Conservation (phyloP, 2,329 filamentous ascomycete species). For the Aureobasidium melanogenum region DNA sequence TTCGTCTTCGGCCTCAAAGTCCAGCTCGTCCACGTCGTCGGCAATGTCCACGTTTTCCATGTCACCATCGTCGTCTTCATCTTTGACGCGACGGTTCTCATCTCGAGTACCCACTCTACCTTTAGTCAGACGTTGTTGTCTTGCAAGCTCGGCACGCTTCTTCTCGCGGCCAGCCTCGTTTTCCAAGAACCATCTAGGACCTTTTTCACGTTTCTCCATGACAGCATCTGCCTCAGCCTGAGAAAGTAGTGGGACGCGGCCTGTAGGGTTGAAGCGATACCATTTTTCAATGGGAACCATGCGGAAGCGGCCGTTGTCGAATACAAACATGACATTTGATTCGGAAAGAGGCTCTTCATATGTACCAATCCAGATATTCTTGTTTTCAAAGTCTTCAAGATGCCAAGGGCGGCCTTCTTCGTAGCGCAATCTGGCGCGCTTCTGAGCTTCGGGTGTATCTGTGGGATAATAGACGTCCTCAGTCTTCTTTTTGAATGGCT, state of each 20-base stretch:
- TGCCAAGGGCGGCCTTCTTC: constrained; percentile 97
- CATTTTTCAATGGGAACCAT: constrained; percentile 93
- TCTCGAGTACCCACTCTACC: constrained; percentile 33
- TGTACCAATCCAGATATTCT: constrained; percentile 85
- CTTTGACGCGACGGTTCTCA: constrained; percentile 23
- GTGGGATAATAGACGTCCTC: constrained; percentile 81
- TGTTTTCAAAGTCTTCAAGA: constrained; percentile 90
- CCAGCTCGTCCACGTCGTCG: constrained; percentile 55
- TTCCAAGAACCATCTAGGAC: constrained; percentile 72
- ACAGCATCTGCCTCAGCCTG: constrained; percentile 79
- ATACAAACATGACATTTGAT: constrained; percentile 66
- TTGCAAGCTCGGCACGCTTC: constrained; percentile 16
- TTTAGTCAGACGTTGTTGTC: constrained; percentile 47
- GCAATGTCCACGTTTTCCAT: constrained; percentile 35
- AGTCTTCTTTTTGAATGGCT: constrained; percentile 64
- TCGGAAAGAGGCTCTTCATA: constrained; percentile 86
- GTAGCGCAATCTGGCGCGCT: constrained; percentile 60
- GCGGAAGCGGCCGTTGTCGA: constrained; percentile 59
- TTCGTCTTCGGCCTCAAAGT: constrained; percentile 56
- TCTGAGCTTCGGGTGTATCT: constrained; percentile 62
- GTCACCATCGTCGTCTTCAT: constrained; percentile 35
- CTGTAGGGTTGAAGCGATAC: constrained; percentile 76
- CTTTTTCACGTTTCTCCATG: constrained; percentile 69
- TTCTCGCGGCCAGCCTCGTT: constrained; percentile 30
- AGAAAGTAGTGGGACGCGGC: constrained; percentile 54